These are phyloP conservation scores for Amanita molliuscula DNA, from an alignment of 768 basidiomycete genomes.

Conservation along the genomic window DNA sequence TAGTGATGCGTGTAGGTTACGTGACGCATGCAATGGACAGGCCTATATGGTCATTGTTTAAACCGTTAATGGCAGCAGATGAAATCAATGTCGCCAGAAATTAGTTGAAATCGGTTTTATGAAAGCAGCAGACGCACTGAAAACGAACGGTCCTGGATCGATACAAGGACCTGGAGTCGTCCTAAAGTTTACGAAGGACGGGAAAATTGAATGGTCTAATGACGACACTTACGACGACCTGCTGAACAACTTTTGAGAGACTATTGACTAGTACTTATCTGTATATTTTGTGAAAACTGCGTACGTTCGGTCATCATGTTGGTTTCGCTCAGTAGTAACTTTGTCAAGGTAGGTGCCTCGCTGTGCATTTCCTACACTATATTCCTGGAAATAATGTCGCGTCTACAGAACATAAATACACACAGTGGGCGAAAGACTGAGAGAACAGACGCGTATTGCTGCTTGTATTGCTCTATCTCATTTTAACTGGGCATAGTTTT, in stretches of 20 bases:
- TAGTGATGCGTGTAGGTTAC: slow-evolving; percentile 30
- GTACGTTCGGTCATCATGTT: too few relatives aligned
- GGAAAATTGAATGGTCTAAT: slow-evolving; percentile 39
- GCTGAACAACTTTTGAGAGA: slow-evolving; percentile 25
- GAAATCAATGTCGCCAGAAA: slow-evolving; percentile 38
- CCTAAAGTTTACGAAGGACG: slow-evolving; percentile 41
- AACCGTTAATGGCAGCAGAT: slow-evolving; percentile 31
- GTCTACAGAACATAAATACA: too few relatives aligned
- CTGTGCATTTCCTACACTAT: too few relatives aligned
- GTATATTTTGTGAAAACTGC: too few relatives aligned
- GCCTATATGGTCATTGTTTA: slow-evolving; percentile 48
- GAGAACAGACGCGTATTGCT: too few relatives aligned
- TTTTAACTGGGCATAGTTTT: too few relatives aligned
- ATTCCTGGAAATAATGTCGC: too few relatives aligned
- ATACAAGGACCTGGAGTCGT: slow-evolving; percentile 24
- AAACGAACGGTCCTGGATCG: slow-evolving; percentile 17
- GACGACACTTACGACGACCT: slow-evolving; percentile 46
- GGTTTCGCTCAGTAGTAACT: too few relatives aligned
- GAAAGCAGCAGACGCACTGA: slow-evolving; percentile 15
- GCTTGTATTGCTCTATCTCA: too few relatives aligned
- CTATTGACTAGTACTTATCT: too few relatives aligned
- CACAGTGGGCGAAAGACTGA: too few relatives aligned
- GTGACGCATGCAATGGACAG: slow-evolving; percentile 67
- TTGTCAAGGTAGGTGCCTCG: too few relatives aligned
- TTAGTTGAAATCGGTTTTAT: slow-evolving; percentile 33